Conservation (phyloP, 257 asterid species). For the Asclepias syriaca region DNA sequence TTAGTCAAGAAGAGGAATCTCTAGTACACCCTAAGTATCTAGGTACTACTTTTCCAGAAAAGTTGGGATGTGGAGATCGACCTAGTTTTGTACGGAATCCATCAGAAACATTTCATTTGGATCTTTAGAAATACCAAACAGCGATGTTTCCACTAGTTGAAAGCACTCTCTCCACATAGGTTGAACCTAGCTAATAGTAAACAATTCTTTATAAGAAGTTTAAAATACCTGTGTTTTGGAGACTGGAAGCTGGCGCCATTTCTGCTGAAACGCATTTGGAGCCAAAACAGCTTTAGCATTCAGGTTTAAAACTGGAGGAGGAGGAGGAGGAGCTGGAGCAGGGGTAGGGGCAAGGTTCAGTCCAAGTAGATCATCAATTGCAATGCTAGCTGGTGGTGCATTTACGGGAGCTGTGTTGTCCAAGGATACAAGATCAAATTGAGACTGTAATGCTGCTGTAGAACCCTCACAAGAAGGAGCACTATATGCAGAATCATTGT, state of each 20-base stretch:
- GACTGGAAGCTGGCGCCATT: constrained; percentile 86
- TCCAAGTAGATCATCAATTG: constrained; percentile 86
- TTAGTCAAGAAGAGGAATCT: background rate
- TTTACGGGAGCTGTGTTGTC: constrained; percentile 50
- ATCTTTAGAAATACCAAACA: background rate
- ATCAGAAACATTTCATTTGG: background rate
- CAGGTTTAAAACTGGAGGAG: constrained; percentile 49
- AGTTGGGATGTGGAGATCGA: background rate
- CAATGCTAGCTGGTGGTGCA: constrained; percentile 42
- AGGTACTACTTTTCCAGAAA: background rate
- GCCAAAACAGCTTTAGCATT: constrained; percentile 68
- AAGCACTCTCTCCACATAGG: background rate
- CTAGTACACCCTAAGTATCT: background rate
- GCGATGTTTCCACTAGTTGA: background rate
- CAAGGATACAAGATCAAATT: constrained; percentile 67
- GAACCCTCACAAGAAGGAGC: constrained; percentile 67
- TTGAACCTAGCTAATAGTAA: background rate
- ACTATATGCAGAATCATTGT: constrained; percentile 65
- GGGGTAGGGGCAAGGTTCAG: constrained; percentile 46
- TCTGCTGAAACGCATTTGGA: constrained; percentile 81
- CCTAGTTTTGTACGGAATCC: background rate
- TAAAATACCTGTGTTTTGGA: constrained; percentile 57
- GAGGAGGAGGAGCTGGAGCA: constrained; percentile 40
- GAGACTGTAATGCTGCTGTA: constrained; percentile 31
- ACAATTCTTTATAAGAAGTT: background rate